Evolutionary conservation across 805 yeast species (phyloP).

Genomic region (Groenewaldozyma salmanticensis): DNA sequence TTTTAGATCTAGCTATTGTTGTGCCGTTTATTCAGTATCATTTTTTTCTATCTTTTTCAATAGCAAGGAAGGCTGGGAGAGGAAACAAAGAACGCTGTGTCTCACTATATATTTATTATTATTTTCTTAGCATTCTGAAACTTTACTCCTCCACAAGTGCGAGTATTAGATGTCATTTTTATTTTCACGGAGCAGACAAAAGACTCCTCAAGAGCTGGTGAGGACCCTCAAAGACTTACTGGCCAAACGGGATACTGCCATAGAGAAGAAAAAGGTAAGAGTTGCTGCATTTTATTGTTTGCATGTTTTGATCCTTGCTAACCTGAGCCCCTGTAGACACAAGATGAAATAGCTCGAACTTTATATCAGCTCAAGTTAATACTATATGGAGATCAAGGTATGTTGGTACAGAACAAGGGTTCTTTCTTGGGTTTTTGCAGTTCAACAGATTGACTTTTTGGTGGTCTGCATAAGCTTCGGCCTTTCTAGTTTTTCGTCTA

Average conservation of each 20-base stretch:
- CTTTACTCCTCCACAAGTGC: no score
- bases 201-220: constrained; percentile 78
- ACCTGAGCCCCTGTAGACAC: constrained; percentile 32
- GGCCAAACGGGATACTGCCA: constrained; percentile 32
- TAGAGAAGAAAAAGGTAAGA: constrained; percentile 32
- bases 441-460: constrained; percentile 33
- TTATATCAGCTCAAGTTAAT: constrained; percentile 55
- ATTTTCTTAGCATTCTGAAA: no score
- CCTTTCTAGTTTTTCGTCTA: not conserved
- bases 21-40: no score
- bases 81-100: no score
- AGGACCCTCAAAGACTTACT: constrained; percentile 67
- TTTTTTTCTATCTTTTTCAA: no score
- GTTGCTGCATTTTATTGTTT: constrained; percentile 15
- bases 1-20: no score
- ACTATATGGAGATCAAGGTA: constrained; percentile 56
- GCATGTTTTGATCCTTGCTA: constrained; percentile 21
- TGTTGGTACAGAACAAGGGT: no score
- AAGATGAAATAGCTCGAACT: constrained; percentile 65
- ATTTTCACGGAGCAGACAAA: constrained; percentile 75
- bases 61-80: no score
- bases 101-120: no score
- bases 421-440: no score
- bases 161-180: constrained; percentile 87
- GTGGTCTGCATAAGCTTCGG: constrained; percentile 13